Conservation (phyloP, 805 yeast genomes). For the Candida sithepensis region DNA sequence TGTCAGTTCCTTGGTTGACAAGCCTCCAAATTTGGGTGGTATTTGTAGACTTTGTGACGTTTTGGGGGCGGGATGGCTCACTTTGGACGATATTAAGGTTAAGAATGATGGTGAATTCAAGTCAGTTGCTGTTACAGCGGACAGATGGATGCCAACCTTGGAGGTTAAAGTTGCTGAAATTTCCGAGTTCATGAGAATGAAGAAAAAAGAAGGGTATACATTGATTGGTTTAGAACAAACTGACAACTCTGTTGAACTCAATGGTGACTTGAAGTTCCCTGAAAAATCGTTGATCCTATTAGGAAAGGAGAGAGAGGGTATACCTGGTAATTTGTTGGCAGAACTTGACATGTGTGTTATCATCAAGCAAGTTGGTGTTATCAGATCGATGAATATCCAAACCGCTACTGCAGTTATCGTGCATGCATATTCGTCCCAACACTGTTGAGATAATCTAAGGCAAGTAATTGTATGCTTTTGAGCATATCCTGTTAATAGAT, state of each 20-base stretch:
- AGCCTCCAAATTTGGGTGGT: slow-evolving; percentile 91
- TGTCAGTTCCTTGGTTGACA: slow-evolving; percentile 88
- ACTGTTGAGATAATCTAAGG: slow-evolving; percentile 44
- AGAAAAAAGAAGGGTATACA: slow-evolving; percentile 75
- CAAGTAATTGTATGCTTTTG: too few species aligned
- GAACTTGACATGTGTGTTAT: slow-evolving; percentile 86
- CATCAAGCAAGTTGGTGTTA: slow-evolving; percentile 87
- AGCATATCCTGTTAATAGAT: neutral
- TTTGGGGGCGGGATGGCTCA: slow-evolving; percentile 79
- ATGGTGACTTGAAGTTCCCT: slow-evolving; percentile 67
- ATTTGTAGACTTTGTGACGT: slow-evolving; percentile 92
- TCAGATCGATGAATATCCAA: slow-evolving; percentile 94
- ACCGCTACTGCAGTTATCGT: slow-evolving; percentile 95
- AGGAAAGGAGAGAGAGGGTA: slow-evolving; percentile 88
- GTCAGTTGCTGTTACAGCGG: slow-evolving; percentile 91
- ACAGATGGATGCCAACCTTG: slow-evolving; percentile 89
- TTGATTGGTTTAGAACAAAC: slow-evolving; percentile 92
- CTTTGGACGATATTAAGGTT: slow-evolving; percentile 68
- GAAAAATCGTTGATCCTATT: slow-evolving; percentile 69
- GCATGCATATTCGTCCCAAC: slow-evolving; percentile 79
- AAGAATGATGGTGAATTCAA: slow-evolving; percentile 67
- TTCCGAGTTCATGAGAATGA: slow-evolving; percentile 49
- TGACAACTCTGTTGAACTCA: slow-evolving; percentile 74
- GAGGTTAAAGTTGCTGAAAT: slow-evolving; percentile 65
- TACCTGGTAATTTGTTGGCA: slow-evolving; percentile 79